Base-by-base conservation (phyloP, 2,329 filamentous ascomycete genomes). In the Thelonectria rubi region DNA sequence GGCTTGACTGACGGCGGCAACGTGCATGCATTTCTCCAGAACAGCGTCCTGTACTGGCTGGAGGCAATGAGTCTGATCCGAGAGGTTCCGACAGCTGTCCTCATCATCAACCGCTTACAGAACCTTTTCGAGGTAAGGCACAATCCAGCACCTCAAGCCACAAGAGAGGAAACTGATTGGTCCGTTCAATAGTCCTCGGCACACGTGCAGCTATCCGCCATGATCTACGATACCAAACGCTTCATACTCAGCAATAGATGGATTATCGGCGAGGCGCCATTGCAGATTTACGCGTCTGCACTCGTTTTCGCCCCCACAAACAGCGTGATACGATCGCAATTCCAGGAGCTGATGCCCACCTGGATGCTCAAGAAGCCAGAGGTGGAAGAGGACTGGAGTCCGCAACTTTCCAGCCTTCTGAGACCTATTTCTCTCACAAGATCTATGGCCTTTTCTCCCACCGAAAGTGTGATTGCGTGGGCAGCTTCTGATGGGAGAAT, bases 31-130 rank as follows among this genome's bases (percentile, higher is more conserved):
- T 60, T 63, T 14, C 49, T 65, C 1, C 20, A 40, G 3, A 30
- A 48, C 5, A 21, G 11, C 0, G 24, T 65, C 7, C 14, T 63
- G 7, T 48, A 42, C 37, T 65, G 56, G 60, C 39, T 63, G 1
- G 63, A 65, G 21, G 56, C 26, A 1, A 55, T 65, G 42, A 18
- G 30, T 7, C 45, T 63, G 2, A 52, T 55, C 2, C 12, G 24
- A 7, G 34, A 57, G 9, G 37, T 21, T 2, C 17, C 48, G 9
- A 3, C 32, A 5, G n/a, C 30, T 1, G 15, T 60, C 3, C 32
- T 46, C 3, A 42, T 51, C 0, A 55, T 63, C 3, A 52, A 21
- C 15, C 34, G 15, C 7, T 30, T 51, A 3, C 18, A 42, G n/a
- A 40, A 11, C 15, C 20, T 42, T 9, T 14, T 40, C 20, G 14